Evolutionary conservation across 345 rosid species (phyloP).

Genomic region (Ceriops tagal): DNA sequence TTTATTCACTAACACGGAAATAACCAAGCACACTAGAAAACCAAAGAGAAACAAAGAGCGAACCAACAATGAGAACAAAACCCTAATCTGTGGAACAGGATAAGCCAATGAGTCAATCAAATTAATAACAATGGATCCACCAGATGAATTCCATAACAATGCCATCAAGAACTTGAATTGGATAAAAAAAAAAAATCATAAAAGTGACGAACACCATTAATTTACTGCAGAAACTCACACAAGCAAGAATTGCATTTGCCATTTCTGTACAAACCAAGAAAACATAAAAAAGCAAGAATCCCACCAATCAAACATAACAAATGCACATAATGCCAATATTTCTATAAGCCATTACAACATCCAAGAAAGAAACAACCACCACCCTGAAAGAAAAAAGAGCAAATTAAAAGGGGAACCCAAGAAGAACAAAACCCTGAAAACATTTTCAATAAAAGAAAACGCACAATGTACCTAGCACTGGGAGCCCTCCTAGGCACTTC

Average conservation of each 20-base stretch:
- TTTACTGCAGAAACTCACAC: background rate
- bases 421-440: background rate
- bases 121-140: background rate
- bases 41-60: background rate
- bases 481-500: conserved; percentile 33
- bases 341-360: background rate
- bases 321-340: background rate
- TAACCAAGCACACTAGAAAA: background rate
- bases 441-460: background rate
- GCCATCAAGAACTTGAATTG: background rate
- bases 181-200: background rate
- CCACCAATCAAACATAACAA: background rate
- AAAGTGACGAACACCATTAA: background rate
- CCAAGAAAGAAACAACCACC: background rate
- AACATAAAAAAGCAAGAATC: background rate
- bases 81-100: background rate
- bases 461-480: conserved; percentile 33
- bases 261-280: background rate
- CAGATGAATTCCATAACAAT: background rate
- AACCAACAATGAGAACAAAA: background rate
- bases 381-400: background rate
- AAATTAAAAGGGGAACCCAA: background rate
- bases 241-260: conserved; percentile 7
- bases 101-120: background rate
- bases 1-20: background rate